Evolutionary conservation across 371 early-diverging fungal genomes (phyloP), one percentile per base, ranked within the genome.

Genomic region (Aphelidium insulamus): DNA sequence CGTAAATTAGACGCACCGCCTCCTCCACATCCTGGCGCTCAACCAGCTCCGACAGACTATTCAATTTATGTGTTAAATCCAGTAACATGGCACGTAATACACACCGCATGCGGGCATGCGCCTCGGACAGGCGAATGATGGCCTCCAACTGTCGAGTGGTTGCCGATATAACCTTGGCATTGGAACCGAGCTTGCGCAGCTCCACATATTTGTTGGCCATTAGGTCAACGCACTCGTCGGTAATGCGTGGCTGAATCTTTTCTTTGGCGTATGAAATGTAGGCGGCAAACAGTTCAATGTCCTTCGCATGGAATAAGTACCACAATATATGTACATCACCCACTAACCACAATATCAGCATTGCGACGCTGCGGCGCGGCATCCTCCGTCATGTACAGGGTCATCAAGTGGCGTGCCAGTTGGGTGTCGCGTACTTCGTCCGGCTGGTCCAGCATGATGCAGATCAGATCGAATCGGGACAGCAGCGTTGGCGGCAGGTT

Each of bases 81-180:
- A 49, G 11, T 4, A 6, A 28, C 10, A 8, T 1, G 21, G 10
- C 29, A 18, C 14, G 4, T 17, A 16, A 21, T 15, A 28, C 30
- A 22, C 42, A 72, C 57, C 80, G 64, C 87, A 98, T 82, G 43
- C 71, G 68, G 35, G 99, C 99, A 45, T 92, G 91, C 2, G 98
- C 99, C 51, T 99, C 99, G 14, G 92, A 59, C 50, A 99, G 67
- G 30, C 99, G 78, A 44, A 99, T 91, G 77, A 99, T 77, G 16
- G 85, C 83, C 64, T 99, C 99, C 21, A 99, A 63, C 57, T 99
- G 99, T 36, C 99, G 70, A 2, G 98, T 97, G 0, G 99, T 99
- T 1, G 95, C 95, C 11, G 90, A 82, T 21, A 97, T 70, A 39
- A 31, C 65, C 54, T 30, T 33, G 7, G 40, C 30, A 42, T 64